These are phyloP conservation scores for Ophiostoma tasmaniense DNA, from an alignment of 2,329 filamentous ascomycete genomes.

Conservation along the genomic window DNA sequence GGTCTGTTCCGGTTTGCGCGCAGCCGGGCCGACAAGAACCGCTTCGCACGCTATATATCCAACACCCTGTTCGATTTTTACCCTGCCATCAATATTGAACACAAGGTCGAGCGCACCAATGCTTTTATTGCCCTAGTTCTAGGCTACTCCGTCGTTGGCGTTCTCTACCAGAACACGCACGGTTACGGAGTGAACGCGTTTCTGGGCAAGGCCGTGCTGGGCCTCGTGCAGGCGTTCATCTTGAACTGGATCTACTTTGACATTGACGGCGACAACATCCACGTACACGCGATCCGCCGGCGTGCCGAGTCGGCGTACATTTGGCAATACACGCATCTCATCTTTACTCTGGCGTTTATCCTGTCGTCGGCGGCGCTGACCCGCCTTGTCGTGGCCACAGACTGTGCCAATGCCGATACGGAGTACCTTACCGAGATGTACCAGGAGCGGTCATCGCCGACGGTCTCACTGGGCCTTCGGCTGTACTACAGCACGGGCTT, in stretches of 20 bases:
- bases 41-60: slow-evolving; percentile 23
- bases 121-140: slow-evolving; percentile 58
- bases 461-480: slow-evolving; percentile 45
- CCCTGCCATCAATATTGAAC: slow-evolving; percentile 57
- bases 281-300: slow-evolving; percentile 53
- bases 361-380: slow-evolving; percentile 50
- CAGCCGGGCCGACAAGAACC: slow-evolving; percentile 20
- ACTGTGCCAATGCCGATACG: slow-evolving; percentile 39
- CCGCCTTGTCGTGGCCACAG: slow-evolving; percentile 50
- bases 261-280: slow-evolving; percentile 48
- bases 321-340: slow-evolving; percentile 50
- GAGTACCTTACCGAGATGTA: slow-evolving; percentile 45
- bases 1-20: slow-evolving; percentile 29
- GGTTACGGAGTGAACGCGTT: slow-evolving; percentile 48
- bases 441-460: slow-evolving; percentile 37
- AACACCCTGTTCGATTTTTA: slow-evolving; percentile 46
- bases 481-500: slow-evolving; percentile 59
- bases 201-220: slow-evolving; percentile 54
- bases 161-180: slow-evolving; percentile 48
- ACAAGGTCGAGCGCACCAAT: slow-evolving; percentile 54
- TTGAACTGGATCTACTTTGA: slow-evolving; percentile 60
- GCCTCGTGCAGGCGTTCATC: slow-evolving; percentile 48
- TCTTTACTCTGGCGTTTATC: slow-evolving; percentile 56
- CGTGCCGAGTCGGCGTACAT: slow-evolving; percentile 31
- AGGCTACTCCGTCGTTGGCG: slow-evolving; percentile 54